Evolutionary conservation across 257 asterid species (phyloP).

Genomic region (Solanum virginianum): DNA sequence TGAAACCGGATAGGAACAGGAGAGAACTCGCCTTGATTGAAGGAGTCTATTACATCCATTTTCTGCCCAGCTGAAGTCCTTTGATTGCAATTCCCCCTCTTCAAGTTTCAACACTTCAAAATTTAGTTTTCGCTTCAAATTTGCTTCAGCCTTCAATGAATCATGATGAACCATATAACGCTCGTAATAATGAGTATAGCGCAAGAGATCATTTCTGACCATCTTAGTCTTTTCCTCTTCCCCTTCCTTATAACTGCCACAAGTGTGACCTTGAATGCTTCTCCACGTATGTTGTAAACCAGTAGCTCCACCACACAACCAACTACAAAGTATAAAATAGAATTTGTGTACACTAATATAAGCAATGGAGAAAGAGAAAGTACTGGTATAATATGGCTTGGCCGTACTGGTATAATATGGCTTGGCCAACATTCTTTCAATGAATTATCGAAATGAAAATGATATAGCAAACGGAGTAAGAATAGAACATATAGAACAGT

Average conservation of each 20-base stretch:
- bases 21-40: constrained; percentile 33
- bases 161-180: constrained; percentile 32
- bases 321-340: constrained; percentile 17
- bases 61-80: constrained; percentile 35
- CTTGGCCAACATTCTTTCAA: background rate
- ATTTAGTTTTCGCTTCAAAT: constrained; percentile 13
- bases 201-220: constrained; percentile 17
- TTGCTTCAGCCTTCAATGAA: constrained; percentile 30
- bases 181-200: constrained; percentile 32
- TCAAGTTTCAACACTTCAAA: constrained; percentile 10
- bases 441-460: background rate
- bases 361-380: background rate
- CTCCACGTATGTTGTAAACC: constrained; percentile 26
- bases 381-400: background rate
- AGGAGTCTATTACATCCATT: constrained; percentile 32
- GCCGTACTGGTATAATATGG: background rate
- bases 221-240: background rate
- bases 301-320: constrained; percentile 56
- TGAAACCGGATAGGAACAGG: constrained; percentile 38
- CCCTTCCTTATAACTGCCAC: constrained; percentile 35
- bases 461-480: background rate
- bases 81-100: background rate
- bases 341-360: background rate
- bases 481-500: background rate
- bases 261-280: constrained; percentile 20